Evolutionary conservation across 2,329 filamentous ascomycete species (phyloP).

Genomic region (Aquanectria penicillioides): DNA sequence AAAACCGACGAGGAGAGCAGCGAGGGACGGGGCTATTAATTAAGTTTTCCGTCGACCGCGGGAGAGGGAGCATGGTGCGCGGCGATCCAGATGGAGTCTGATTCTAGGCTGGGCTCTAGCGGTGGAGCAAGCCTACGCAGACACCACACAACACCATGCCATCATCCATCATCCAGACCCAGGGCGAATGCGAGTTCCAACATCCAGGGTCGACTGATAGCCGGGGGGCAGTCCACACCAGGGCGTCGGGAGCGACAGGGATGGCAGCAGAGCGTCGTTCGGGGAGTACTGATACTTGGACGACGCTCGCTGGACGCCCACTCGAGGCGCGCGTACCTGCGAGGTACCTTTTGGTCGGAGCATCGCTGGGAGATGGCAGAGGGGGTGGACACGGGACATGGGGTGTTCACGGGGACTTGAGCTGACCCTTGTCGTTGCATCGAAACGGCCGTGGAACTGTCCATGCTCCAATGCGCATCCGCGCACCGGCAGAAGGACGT

Average conservation of each 20-base stretch:
- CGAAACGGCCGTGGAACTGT: conserved; percentile 9
- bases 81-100: conserved; percentile 31
- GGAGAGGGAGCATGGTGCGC: conserved; percentile 27
- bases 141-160: conserved; percentile 3
- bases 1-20: neutral
- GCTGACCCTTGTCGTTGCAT: neutral
- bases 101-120: neutral
- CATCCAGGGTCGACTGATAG: conserved; percentile 11
- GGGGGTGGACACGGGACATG: neutral
- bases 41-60: conserved; percentile 27
- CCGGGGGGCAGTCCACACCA: conserved; percentile 28
- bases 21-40: conserved; percentile 38
- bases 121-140: conserved; percentile 5
- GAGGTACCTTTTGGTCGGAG: conserved; percentile 9
- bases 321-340: conserved; percentile 14
- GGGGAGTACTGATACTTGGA: conserved; percentile 16
- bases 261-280: neutral
- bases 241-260: conserved; percentile 22
- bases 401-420: conserved; percentile 19
- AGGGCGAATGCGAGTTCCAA: conserved; percentile 7
- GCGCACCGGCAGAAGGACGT: conserved; percentile 4
- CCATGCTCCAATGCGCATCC: no score
- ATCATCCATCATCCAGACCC: neutral
- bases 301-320: neutral
- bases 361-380: conserved; percentile 16